These are phyloP conservation scores for Rhododendron simsii DNA, from an alignment of 148 eudicot genomes.

Conservation along the genomic window DNA sequence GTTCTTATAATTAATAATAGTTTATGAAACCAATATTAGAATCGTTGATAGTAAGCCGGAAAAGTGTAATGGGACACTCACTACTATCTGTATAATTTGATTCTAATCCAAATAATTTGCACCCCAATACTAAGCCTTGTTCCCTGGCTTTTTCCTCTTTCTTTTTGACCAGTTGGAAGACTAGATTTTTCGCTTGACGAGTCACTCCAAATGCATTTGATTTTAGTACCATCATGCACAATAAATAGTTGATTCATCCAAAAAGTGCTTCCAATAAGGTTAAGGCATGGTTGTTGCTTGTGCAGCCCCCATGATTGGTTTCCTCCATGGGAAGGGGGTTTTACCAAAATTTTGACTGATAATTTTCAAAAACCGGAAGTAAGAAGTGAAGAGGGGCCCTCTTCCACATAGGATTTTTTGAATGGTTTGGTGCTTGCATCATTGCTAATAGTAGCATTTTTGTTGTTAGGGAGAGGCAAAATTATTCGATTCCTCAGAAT, in stretches of 20 bases:
- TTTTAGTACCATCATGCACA: neutral
- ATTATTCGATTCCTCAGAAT: neutral
- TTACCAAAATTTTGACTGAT: too few species aligned
- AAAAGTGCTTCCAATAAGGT: neutral
- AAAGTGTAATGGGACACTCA: neutral
- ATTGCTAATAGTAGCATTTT: too few species aligned
- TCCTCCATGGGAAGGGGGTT: slow-evolving; percentile 53
- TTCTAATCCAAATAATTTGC: neutral
- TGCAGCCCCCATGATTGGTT: slow-evolving; percentile 43
- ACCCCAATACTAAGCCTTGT: neutral
- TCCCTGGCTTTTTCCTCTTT: neutral
- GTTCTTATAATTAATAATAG: neutral
- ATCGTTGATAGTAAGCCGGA: neutral
- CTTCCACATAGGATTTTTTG: too few species aligned
- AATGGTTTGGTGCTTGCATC: too few species aligned
- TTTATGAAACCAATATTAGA: neutral
- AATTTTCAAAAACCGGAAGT: too few species aligned
- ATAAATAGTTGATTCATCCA: neutral
- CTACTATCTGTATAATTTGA: neutral
- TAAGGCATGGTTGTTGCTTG: too few species aligned
- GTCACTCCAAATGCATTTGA: neutral
- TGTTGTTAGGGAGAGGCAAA: neutral
- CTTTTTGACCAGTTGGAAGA: neutral
- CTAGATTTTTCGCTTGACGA: neutral
- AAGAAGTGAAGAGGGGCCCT: too few species aligned